Percentiles rank a stretch among this genome's conserved stretches.
Evolutionary conservation across 345 rosid species (phyloP).

Genomic region (Dipteronia sinensis): DNA sequence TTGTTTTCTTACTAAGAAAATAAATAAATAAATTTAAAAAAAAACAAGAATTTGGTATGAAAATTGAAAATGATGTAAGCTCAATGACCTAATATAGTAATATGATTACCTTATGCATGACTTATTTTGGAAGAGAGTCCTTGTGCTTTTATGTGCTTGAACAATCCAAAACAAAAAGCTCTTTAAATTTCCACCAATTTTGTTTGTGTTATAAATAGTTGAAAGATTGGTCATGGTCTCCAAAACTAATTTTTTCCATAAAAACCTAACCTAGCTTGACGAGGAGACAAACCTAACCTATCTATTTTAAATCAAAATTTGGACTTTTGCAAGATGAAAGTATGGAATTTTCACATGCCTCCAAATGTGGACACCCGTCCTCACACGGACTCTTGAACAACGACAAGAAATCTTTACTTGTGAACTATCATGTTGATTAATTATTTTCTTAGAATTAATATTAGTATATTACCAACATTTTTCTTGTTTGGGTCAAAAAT

Average conservation of each 20-base stretch:
- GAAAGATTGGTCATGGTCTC: slow-evolving; percentile 4
- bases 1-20: no score
- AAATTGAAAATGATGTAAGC: background rate
- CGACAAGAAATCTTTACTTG: no score
- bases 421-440: no score
- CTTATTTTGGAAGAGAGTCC: slow-evolving; percentile 1
- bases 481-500: background rate
- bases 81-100: background rate
- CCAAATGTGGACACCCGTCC: no score
- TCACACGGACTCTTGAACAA: no score
- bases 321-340: background rate
- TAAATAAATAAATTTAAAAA: background rate
- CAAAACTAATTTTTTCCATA: slow-evolving; percentile 15
- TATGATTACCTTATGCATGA: background rate
- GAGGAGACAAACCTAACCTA: no score
- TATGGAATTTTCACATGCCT: no score
- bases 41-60: background rate
- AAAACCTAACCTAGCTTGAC: slow-evolving; percentile 10
- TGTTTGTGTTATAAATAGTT: background rate
- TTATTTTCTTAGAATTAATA: no score
- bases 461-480: background rate
- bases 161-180: slow-evolving; percentile 10
- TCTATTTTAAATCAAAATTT: no score
- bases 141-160: background rate
- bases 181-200: background rate